Percentiles rank a stretch among this genome's conserved stretches.
These are phyloP conservation scores for Triticum urartu DNA, from an alignment of 176 grass and related monocot genomes.

Conservation along the genomic window DNA sequence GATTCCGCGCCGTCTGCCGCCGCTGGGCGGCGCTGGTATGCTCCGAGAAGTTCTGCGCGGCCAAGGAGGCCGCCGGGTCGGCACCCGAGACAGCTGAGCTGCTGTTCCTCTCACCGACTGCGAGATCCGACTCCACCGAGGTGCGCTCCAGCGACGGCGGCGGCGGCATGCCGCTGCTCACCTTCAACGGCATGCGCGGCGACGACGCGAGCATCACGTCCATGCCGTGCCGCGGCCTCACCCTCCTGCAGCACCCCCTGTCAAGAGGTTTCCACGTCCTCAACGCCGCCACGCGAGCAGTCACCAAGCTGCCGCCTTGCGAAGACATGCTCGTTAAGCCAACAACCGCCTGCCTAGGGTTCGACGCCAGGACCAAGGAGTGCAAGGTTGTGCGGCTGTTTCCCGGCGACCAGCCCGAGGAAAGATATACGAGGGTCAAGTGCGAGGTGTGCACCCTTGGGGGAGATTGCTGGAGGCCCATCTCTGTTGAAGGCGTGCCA, in stretches of 20 bases:
- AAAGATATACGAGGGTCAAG: not conserved
- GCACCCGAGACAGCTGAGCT: not conserved
- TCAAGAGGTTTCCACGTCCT: not conserved
- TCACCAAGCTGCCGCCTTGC: not conserved
- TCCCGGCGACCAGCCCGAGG: not conserved
- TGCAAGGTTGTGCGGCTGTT: not conserved
- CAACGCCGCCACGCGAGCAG: not conserved
- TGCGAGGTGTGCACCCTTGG: not conserved
- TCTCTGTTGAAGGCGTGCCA: not conserved
- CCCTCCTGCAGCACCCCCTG: not conserved
- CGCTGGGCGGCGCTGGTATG: not conserved
- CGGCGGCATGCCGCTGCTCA: not conserved
- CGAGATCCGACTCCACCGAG: not conserved
- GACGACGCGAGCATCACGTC: not conserved
- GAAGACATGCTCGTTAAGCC: not conserved
- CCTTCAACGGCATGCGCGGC: not conserved
- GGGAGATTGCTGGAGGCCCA: not conserved
- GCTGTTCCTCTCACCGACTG: not conserved
- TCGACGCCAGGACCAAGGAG: not conserved
- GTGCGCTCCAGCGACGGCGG: not conserved
- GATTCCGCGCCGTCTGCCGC: not conserved
- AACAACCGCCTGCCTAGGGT: not conserved
- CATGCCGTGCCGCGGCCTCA: not conserved
- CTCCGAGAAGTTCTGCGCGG: not conserved
- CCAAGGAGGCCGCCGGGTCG: rapidly evolving